Conservation (phyloP, 177 flowering plant species). For the Vitis hybrid region DNA sequence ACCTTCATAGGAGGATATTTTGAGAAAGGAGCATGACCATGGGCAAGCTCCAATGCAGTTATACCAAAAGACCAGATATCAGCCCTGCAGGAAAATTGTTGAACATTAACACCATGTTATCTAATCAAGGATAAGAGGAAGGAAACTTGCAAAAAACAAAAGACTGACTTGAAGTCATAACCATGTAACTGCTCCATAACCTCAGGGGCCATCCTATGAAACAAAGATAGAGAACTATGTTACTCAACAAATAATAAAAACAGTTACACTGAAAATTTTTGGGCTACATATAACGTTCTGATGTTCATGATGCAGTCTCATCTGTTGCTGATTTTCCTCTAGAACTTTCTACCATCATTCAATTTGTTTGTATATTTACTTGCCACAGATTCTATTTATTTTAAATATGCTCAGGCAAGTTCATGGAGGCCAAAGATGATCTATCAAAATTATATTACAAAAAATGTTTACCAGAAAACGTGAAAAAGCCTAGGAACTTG, state of each 20-base stretch:
- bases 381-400: background rate
- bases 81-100: slow-evolving; percentile 58
- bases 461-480: background rate
- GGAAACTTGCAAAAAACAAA: slow-evolving; percentile 2
- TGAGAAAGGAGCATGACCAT: slow-evolving; percentile 99
- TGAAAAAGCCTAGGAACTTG: background rate
- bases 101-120: slow-evolving; percentile 11
- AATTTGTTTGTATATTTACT: background rate
- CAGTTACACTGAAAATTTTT: background rate
- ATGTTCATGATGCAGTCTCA: background rate
- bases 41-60: slow-evolving; percentile 98
- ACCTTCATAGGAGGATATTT: slow-evolving; percentile 99
- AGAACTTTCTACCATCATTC: background rate
- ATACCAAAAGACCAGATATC: slow-evolving; percentile 99
- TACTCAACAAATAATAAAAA: background rate
- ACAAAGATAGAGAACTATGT: slow-evolving; percentile 5
- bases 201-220: slow-evolving; percentile 98
- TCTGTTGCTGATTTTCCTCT: background rate
- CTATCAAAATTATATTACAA: too few relatives aligned
- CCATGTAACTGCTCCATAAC: slow-evolving; percentile 97
- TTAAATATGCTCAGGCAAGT: background rate
- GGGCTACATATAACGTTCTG: background rate
- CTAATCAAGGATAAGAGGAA: background rate
- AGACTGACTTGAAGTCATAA: slow-evolving; percentile 87
- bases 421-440: background rate